These are phyloP conservation scores for Edaphochlamys debaryana DNA, from an alignment of 139 green algal genomes.

Conservation along the genomic window DNA sequence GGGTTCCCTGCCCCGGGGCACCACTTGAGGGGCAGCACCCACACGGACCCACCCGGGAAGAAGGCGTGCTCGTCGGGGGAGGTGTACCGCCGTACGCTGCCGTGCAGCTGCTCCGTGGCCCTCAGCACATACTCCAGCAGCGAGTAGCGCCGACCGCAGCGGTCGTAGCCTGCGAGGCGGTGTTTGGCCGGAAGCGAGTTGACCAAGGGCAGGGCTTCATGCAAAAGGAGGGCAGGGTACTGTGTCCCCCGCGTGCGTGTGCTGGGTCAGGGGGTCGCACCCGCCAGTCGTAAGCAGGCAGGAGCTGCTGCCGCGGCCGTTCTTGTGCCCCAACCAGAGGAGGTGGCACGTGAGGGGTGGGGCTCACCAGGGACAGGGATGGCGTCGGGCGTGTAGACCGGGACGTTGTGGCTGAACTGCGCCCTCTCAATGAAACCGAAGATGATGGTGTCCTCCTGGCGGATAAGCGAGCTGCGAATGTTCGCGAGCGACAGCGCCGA, in stretches of 20 bases:
- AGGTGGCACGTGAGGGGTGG: not conserved
- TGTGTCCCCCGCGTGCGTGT: too few species aligned
- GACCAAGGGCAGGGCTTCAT: too few species aligned
- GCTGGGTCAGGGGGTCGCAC: too few species aligned
- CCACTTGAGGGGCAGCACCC: too few species aligned
- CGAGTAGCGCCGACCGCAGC: slow-evolving; percentile 71
- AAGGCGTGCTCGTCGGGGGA: slow-evolving; percentile 96
- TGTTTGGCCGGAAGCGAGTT: too few species aligned
- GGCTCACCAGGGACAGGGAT: slow-evolving; percentile 78
- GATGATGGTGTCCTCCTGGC: slow-evolving; percentile 98
- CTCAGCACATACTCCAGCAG: slow-evolving; percentile 94
- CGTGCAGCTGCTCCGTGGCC: slow-evolving; percentile 94
- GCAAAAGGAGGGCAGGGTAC: too few species aligned
- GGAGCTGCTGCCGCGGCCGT: too few species aligned
- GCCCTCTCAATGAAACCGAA: slow-evolving; percentile 95
- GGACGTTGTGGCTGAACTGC: slow-evolving; percentile 89
- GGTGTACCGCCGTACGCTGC: slow-evolving; percentile 92
- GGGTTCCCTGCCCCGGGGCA: too few species aligned
- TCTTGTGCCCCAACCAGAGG: too few species aligned
- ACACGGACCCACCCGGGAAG: slow-evolving; percentile 72
- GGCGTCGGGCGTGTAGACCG: slow-evolving; percentile 81
- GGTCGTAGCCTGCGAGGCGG: slow-evolving; percentile 47
- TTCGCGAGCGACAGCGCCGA: slow-evolving; percentile 75
- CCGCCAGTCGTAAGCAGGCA: too few species aligned
- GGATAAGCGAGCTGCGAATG: slow-evolving; percentile 87